These are phyloP conservation scores for Zygosaccharomyces pseudobailii DNA, from an alignment of 1,139 yeast species.

Conservation along the genomic window DNA sequence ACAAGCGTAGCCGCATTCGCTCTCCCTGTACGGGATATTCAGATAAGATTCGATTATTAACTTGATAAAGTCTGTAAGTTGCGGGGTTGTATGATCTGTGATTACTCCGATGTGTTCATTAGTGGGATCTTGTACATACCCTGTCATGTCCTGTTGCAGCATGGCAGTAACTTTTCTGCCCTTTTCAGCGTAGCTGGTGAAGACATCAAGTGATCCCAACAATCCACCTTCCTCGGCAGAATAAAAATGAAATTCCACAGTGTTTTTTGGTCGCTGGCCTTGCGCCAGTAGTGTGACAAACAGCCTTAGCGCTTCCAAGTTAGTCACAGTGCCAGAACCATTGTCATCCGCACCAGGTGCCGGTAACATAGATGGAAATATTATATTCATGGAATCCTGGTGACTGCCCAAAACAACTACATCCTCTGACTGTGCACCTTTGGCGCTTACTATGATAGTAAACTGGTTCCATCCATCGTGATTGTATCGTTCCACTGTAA, in stretches of 20 bases:
- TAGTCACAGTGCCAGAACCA: constrained; percentile 83
- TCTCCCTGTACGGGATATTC: constrained; percentile 63
- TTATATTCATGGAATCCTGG: constrained; percentile 75
- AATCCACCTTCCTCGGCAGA: constrained; percentile 95
- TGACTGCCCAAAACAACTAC: constrained; percentile 83
- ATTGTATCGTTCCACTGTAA: constrained; percentile 40
- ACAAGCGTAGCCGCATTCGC: constrained; percentile 87
- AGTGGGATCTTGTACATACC: constrained; percentile 59
- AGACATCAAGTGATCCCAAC: constrained; percentile 79
- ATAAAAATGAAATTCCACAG: constrained; percentile 89
- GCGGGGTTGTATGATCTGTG: constrained; percentile 62
- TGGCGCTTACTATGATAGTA: constrained; percentile 47
- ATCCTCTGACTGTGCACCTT: constrained; percentile 38
- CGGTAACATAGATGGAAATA: constrained; percentile 61
- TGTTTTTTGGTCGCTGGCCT: constrained; percentile 50
- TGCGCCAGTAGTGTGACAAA: constrained; percentile 36
- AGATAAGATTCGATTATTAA: constrained; percentile 57
- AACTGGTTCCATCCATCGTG: constrained; percentile 55
- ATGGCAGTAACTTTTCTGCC: constrained; percentile 62
- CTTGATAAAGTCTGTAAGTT: constrained; percentile 60
- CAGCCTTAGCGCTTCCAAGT: constrained; percentile 68
- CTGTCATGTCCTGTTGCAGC: constrained; percentile 97
- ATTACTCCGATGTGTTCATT: constrained; percentile 77
- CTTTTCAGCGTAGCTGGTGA: constrained; percentile 46
- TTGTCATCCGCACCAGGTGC: constrained; percentile 98